phyloP scores from a whole-genome alignment of 176 grass and related monocot genomes.

The Oryza punctata region DNA sequence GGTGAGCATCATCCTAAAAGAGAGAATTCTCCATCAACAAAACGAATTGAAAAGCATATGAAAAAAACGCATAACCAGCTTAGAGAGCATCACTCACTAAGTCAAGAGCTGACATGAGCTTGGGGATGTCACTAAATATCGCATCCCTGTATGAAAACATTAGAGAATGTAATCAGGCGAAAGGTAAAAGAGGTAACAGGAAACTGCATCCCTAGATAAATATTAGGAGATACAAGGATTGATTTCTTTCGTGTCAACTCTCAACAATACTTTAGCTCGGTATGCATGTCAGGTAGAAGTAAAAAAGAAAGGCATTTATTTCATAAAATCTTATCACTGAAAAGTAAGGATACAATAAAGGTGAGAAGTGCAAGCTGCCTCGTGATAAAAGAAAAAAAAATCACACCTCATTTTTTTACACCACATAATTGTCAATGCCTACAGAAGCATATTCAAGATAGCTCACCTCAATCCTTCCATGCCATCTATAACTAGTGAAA shows the following conservation, averaged over 20 bases:
- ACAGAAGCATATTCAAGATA: conserved; percentile 1
- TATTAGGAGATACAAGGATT: background rate
- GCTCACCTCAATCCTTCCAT: conserved; percentile 63
- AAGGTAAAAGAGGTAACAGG: background rate
- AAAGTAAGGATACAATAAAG: background rate
- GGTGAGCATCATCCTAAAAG: conserved; percentile 65
- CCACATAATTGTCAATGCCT: conserved; percentile 20
- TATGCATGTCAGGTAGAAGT: conserved; percentile 9
- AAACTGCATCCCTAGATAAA: background rate
- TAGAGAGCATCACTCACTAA: conserved; percentile 55
- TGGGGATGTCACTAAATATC: conserved; percentile 64
- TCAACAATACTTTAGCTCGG: conserved; percentile 4
- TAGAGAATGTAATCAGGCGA: conserved; percentile 41
- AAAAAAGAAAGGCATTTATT: background rate
- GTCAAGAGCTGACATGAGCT: conserved; percentile 72
- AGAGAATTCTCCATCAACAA: conserved; percentile 33
- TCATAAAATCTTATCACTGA: conserved; percentile 19
- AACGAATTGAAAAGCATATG: conserved; percentile 26
- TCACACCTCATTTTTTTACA: background rate
- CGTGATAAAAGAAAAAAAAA: background rate
- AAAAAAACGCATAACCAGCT: conserved; percentile 33
- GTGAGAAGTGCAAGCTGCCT: conserved; percentile 9
- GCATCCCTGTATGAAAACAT: conserved; percentile 64
- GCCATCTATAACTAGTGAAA: conserved; percentile 67
- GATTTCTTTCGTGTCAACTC: conserved; percentile 6